Evolutionary conservation across 805 yeast species (phyloP), one percentile per base, ranked within the genome.

Genomic region (Metschnikowia continentalis): DNA sequence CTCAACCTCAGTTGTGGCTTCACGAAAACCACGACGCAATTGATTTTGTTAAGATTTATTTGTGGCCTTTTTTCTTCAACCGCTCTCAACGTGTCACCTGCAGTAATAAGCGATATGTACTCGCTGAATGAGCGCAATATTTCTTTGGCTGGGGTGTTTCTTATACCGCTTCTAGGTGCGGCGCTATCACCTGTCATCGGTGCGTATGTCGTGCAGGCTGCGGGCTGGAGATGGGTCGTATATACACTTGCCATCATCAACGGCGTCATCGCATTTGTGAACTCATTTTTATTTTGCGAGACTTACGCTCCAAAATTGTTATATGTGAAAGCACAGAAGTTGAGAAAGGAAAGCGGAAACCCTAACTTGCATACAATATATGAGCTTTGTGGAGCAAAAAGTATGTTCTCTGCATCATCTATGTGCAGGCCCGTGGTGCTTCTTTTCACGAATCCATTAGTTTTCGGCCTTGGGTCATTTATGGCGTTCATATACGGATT

Each of bases 401-500:
- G 57, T 17, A 62, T 57, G 3, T 61, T 64, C 39, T 53, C 68
- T 43, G 57, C 53, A 35, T 50, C 58, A 13, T 63, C 68, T 6
- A 61, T 70, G 54, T 54, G 63, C 17, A 56, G 75, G 39, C 76
- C 76, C 4, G 35, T 72, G 19, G 63, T 65, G 23, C 61, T 71
- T 22, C 59, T 72, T 10, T 58, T 60, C 51, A 61, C 66, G 17
- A 69, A 72, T 51, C 75, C 75, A 2, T 69, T 72, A 70, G 61
- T 72, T 13, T 56, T 69, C 35, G 75, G 75, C 0, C 61, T 72
- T 48, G 75, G 76, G 1, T 63, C 73, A 13, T 72, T 69, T 54
- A 68, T 72, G 74, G 75, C 75, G 2, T 68, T 72, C 55, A 65
- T 67, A 10, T 71, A 72, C 51, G 75, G 74, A n/a, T 70, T 71